Evolutionary conservation across 306 rosid species (phyloP).

Genomic region (Cercis canadensis): DNA sequence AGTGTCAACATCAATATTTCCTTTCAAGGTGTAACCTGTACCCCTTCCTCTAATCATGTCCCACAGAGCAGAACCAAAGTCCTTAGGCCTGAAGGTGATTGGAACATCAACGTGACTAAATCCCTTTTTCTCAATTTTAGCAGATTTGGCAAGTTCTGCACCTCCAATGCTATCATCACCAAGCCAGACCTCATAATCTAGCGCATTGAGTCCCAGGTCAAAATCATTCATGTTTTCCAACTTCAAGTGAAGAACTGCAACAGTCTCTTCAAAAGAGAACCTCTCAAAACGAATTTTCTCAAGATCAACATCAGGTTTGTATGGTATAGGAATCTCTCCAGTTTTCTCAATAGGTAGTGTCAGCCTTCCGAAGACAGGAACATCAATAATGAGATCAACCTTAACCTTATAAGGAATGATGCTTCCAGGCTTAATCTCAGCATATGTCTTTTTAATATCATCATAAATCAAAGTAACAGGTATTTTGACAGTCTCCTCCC

Average conservation of each 20-base stretch:
- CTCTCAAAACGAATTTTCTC: slow-evolving; percentile 78
- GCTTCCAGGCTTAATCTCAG: slow-evolving; percentile 81
- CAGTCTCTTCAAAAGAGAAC: slow-evolving; percentile 87
- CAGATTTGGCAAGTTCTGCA: slow-evolving; percentile 69
- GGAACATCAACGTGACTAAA: slow-evolving; percentile 68
- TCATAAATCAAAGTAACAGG: slow-evolving; percentile 75
- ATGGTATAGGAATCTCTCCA: slow-evolving; percentile 92
- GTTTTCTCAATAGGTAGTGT: slow-evolving; percentile 90
- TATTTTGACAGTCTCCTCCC: slow-evolving; percentile 80
- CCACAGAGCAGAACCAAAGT: slow-evolving; percentile 94
- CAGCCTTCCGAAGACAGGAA: slow-evolving; percentile 82
- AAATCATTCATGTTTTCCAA: slow-evolving; percentile 95
- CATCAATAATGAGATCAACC: slow-evolving; percentile 86
- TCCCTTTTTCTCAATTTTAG: slow-evolving; percentile 68
- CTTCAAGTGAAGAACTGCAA: slow-evolving; percentile 84
- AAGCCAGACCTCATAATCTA: slow-evolving; percentile 91
- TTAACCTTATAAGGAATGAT: slow-evolving; percentile 79
- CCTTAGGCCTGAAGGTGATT: slow-evolving; percentile 90
- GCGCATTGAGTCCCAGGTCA: slow-evolving; percentile 72
- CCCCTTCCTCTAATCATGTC: slow-evolving; percentile 98
- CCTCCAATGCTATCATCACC: slow-evolving; percentile 78
- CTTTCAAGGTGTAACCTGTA: slow-evolving; percentile 81
- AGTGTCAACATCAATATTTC: slow-evolving; percentile 79
- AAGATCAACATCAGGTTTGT: slow-evolving; percentile 91
- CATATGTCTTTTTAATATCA: slow-evolving; percentile 79